Conservation (phyloP, 2,329 filamentous ascomycete species). For the Hirsutella rhossiliensis region DNA sequence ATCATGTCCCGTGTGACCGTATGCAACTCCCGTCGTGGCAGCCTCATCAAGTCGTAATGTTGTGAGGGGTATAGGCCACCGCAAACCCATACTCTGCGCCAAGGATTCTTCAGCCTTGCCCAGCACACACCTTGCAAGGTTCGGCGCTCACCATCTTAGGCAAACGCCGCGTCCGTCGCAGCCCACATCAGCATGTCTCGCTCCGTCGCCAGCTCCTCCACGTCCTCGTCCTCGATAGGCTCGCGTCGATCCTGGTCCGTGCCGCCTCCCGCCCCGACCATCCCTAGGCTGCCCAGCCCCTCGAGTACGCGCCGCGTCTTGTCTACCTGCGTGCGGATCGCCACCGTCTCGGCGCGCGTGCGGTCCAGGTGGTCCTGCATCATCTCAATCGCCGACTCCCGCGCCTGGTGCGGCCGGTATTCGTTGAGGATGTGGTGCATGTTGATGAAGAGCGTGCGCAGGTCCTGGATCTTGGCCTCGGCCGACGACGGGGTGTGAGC, state of each 20-base stretch:
- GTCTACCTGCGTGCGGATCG: conserved; percentile 53
- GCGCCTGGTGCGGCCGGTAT: conserved; percentile 84
- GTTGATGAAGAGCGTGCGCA: conserved; percentile 77
- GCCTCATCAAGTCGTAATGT: too few species aligned
- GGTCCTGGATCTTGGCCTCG: conserved; percentile 60
- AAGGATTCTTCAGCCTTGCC: neutral
- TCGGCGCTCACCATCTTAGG: conserved; percentile 9
- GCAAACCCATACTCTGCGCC: too few species aligned
- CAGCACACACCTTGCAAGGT: neutral
- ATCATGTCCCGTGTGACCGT: too few species aligned
- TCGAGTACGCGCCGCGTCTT: conserved; percentile 64
- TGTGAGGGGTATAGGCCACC: too few species aligned
- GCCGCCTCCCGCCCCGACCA: conserved; percentile 6
- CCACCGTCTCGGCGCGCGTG: conserved; percentile 60
- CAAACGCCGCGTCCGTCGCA: conserved; percentile 27
- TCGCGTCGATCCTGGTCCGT: conserved; percentile 7
- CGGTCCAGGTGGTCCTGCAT: conserved; percentile 76
- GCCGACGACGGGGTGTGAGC: conserved; percentile 31
- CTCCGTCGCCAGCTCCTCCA: conserved; percentile 7
- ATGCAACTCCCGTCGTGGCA: too few species aligned
- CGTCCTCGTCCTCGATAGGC: conserved; percentile 3
- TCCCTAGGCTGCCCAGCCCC: conserved; percentile 46
- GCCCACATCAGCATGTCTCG: conserved; percentile 28
- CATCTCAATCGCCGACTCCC: conserved; percentile 74
- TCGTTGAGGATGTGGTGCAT: conserved; percentile 90